These are phyloP conservation scores for Zea luxurians DNA, from an alignment of 176 grass and related monocot genomes.

Conservation along the genomic window DNA sequence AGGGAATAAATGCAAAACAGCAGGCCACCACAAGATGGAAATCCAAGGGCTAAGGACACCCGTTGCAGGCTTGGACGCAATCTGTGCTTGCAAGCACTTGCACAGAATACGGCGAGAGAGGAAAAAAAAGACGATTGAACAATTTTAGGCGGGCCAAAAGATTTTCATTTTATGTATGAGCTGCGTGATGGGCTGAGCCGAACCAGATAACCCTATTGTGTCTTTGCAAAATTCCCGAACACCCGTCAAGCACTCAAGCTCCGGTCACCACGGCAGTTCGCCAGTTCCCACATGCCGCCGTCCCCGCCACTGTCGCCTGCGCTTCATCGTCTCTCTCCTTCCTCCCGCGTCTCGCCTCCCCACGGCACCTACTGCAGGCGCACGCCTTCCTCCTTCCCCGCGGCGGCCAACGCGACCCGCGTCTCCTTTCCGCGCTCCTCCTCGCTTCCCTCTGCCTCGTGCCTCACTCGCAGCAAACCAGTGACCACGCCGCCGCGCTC, in stretches of 20 bases:
- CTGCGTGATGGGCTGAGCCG: not conserved
- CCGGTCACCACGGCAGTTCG: not conserved
- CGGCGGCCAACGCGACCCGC: conserved; percentile 35
- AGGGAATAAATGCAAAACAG: too few relatives aligned
- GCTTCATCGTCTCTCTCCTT: conserved; percentile 38
- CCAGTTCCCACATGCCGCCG: conserved; percentile 35
- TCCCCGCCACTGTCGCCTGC: not conserved
- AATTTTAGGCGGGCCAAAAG: too few relatives aligned
- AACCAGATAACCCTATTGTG: not conserved
- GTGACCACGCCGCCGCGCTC: conserved; percentile 24
- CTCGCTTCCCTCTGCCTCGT: conserved; percentile 50
- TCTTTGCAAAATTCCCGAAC: not conserved
- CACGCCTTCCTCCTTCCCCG: conserved; percentile 50
- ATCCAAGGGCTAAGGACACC: too few relatives aligned
- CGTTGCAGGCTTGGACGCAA: too few relatives aligned
- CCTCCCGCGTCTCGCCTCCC: conserved; percentile 30
- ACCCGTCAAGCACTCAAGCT: not conserved
- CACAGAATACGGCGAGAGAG: too few relatives aligned
- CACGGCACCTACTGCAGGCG: conserved; percentile 44
- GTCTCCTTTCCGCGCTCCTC: conserved; percentile 45
- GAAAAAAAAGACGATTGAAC: too few relatives aligned
- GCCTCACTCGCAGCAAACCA: not conserved
- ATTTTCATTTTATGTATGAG: not conserved
- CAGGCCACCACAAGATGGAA: too few relatives aligned
- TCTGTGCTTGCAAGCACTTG: too few relatives aligned